Evolutionary conservation across 805 yeast genomes (phyloP).

Genomic region (Jamesozyma jinghongensis): DNA sequence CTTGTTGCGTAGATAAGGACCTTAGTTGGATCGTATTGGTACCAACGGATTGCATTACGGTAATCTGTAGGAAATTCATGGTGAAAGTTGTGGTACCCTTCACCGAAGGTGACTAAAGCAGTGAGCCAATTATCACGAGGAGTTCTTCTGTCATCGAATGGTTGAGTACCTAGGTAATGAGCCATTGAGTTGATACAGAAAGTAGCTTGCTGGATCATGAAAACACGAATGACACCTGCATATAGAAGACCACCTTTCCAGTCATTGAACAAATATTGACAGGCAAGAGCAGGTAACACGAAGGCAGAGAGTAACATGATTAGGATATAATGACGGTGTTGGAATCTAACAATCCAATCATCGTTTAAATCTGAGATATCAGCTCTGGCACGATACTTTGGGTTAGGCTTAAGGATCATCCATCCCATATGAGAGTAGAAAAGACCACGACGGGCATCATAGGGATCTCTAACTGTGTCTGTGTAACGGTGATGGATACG

Average conservation of each 20-base stretch:
- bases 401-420: slow-evolving; percentile 76
- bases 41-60: slow-evolving; percentile 82
- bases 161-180: slow-evolving; percentile 80
- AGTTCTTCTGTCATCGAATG: slow-evolving; percentile 79
- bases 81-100: slow-evolving; percentile 85
- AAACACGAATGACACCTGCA: slow-evolving; percentile 64
- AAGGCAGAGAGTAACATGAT: slow-evolving; percentile 55
- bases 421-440: slow-evolving; percentile 83
- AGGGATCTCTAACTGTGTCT: slow-evolving; percentile 75
- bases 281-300: slow-evolving; percentile 49
- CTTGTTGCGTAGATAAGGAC: slow-evolving; percentile 48
- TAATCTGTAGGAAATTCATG: slow-evolving; percentile 86
- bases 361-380: slow-evolving; percentile 69
- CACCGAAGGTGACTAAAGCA: slow-evolving; percentile 79
- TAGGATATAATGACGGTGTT: slow-evolving; percentile 65
- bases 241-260: slow-evolving; percentile 66
- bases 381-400: slow-evolving; percentile 72
- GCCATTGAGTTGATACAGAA: slow-evolving; percentile 82
- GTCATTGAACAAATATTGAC: slow-evolving; percentile 50
- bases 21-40: slow-evolving; percentile 81
- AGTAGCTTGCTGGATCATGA: slow-evolving; percentile 72
- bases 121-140: slow-evolving; percentile 78
- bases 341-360: slow-evolving; percentile 73
- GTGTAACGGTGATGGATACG: slow-evolving; percentile 83
- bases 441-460: slow-evolving; percentile 75